Conservation (phyloP, 2,329 filamentous ascomycete genomes). For the Arthrobotrys entomopaga region DNA sequence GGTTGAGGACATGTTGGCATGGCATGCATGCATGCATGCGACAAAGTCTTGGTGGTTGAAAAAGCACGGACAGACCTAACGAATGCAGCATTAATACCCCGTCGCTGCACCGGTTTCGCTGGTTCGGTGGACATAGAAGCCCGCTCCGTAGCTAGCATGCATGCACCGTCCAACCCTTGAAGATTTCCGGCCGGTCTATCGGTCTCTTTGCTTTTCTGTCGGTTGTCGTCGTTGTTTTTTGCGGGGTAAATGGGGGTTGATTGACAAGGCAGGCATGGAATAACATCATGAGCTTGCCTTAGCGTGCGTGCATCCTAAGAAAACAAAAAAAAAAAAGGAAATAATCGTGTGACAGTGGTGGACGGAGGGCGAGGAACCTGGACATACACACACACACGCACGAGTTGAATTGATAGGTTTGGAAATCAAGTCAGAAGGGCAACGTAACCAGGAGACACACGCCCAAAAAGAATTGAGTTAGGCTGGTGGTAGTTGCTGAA, state of each 20-base stretch:
- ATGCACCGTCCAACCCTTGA: too few relatives aligned
- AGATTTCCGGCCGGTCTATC: background rate
- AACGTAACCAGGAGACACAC: conserved; percentile 44
- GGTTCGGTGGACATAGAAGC: conserved; percentile 12
- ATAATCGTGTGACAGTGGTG: conserved; percentile 3
- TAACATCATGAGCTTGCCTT: conserved; percentile 25
- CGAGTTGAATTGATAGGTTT: conserved; percentile 49
- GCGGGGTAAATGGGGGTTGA: conserved; percentile 38
- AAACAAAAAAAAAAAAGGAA: conserved; percentile 18
- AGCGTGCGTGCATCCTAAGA: conserved; percentile 5
- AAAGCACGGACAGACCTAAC: conserved; percentile 36
- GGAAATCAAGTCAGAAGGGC: conserved; percentile 37
- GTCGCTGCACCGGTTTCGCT: conserved; percentile 11
- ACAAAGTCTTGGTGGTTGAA: background rate
- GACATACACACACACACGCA: conserved; percentile 50
- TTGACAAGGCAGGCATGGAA: conserved; percentile 12
- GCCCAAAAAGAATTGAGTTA: background rate
- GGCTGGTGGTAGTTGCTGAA: too few relatives aligned
- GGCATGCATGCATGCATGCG: conserved; percentile 39
- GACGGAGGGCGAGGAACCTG: conserved; percentile 49
- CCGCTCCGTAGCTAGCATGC: too few relatives aligned
- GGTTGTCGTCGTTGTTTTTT: conserved; percentile 16
- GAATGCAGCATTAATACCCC: conserved; percentile 45
- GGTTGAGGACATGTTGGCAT: conserved; percentile 46
- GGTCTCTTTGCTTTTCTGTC: background rate